Evolutionary conservation across 495 filamentous ascomycete genomes (phyloP).

Genomic region (Bombardia bombarda): DNA sequence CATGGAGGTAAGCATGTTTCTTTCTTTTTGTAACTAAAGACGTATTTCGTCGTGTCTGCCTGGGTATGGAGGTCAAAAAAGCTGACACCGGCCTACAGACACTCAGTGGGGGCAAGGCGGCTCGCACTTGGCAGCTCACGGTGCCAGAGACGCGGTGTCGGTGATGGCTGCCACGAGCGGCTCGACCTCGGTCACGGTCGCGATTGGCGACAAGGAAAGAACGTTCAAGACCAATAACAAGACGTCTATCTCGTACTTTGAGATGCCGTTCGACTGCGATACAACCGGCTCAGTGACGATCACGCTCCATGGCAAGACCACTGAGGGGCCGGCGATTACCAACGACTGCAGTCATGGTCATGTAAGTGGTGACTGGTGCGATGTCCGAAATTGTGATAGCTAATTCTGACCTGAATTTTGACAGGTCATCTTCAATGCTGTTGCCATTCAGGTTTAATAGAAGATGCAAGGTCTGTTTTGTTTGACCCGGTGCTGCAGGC

Average conservation of each 20-base stretch:
- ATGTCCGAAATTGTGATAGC: background rate
- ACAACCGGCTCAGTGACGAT: slow-evolving; percentile 43
- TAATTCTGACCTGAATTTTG: slow-evolving; percentile 1
- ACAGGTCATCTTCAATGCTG: slow-evolving; percentile 36
- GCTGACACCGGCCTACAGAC: slow-evolving; percentile 12
- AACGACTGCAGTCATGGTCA: slow-evolving; percentile 31
- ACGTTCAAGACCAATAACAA: slow-evolving; percentile 28
- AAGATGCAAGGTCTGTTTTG: background rate
- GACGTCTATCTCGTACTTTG: slow-evolving; percentile 41
- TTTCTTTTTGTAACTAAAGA: background rate
- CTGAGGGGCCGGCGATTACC: slow-evolving; percentile 40
- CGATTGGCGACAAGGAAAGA: slow-evolving; percentile 38
- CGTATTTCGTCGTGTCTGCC: background rate
- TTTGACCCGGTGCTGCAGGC: no score
- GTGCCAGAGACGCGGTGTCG: slow-evolving; percentile 39
- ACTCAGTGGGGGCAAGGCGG: slow-evolving; percentile 40
- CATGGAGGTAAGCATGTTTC: slow-evolving; percentile 30
- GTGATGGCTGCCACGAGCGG: slow-evolving; percentile 32
- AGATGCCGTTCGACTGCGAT: slow-evolving; percentile 42
- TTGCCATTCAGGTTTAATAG: slow-evolving; percentile 27
- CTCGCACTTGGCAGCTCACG: slow-evolving; percentile 25
- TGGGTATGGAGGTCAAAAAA: no score
- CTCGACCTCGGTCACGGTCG: slow-evolving; percentile 33
- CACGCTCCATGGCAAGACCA: slow-evolving; percentile 36
- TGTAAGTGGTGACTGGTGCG: slow-evolving; percentile 29